These are phyloP conservation scores for Candida arabinofermentans DNA, from an alignment of 805 yeast species.

Conservation along the genomic window DNA sequence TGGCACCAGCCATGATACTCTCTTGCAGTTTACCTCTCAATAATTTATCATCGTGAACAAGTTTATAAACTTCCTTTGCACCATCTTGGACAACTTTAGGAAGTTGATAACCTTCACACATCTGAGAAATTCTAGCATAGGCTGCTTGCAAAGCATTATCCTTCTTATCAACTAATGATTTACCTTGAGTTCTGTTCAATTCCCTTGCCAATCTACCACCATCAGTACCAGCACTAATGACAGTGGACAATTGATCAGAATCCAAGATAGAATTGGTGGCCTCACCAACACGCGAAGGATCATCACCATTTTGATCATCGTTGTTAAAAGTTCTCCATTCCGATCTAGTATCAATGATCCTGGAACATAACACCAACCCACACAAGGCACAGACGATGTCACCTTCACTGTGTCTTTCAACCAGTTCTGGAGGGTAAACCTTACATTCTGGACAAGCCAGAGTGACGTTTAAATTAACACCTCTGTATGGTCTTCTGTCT, in stretches of 20 bases:
- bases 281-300: constrained; percentile 98
- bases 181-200: constrained; percentile 83
- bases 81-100: constrained; percentile 97
- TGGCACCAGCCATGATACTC: constrained; percentile 94
- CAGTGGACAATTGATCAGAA: constrained; percentile 86
- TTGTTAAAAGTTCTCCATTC: constrained; percentile 99
- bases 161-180: constrained; percentile 77
- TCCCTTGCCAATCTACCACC: constrained; percentile 87
- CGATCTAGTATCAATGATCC: constrained; percentile 90
- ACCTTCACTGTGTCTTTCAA: constrained; percentile 94
- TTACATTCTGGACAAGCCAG: constrained; percentile 95
- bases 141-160: constrained; percentile 88
- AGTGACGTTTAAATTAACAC: constrained; percentile 84
- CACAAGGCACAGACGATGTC: constrained; percentile 98
- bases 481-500: constrained; percentile 34
- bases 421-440: constrained; percentile 90
- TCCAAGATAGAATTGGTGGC: constrained; percentile 91
- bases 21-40: constrained; percentile 90
- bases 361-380: constrained; percentile 88
- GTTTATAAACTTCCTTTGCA: constrained; percentile 91
- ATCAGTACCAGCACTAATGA: constrained; percentile 83
- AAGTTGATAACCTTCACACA: constrained; percentile 94
- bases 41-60: constrained; percentile 82
- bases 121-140: constrained; percentile 84
- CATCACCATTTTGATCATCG: constrained; percentile 97